These are phyloP conservation scores for Rugonectria rugulosa DNA, from an alignment of 2,329 filamentous ascomycete genomes.

Conservation along the genomic window DNA sequence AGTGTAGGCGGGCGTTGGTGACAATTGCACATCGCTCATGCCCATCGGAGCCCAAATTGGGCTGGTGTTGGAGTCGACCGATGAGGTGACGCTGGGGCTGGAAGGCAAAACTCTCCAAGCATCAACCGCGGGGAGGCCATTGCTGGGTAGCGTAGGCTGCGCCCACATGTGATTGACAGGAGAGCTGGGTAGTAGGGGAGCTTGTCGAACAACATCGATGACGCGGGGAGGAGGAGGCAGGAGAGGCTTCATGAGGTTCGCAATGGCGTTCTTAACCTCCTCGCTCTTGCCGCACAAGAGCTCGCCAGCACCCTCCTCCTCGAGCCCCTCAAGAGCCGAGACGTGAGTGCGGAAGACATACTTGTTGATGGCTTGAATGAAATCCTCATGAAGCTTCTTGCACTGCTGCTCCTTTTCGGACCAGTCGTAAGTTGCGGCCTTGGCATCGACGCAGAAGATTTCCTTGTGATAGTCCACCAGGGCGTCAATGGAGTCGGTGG, in stretches of 20 bases:
- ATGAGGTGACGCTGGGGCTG: conserved; percentile 80
- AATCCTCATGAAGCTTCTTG: conserved; percentile 97
- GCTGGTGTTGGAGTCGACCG: conserved; percentile 72
- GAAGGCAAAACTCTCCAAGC: conserved; percentile 92
- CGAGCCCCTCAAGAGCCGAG: conserved; percentile 89
- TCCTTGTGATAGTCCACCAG: conserved; percentile 97
- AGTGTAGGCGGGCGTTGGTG: conserved; percentile 81
- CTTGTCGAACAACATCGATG: conserved; percentile 87
- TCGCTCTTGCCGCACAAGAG: conserved; percentile 90
- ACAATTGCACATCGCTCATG: conserved; percentile 77
- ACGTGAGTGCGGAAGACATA: conserved; percentile 94
- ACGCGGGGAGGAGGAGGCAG: conserved; percentile 87
- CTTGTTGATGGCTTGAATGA: conserved; percentile 95
- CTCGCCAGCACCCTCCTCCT: conserved; percentile 96
- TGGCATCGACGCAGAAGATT: conserved; percentile 88
- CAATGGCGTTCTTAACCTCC: conserved; percentile 88
- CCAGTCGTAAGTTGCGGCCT: conserved; percentile 92
- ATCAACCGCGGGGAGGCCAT: conserved; percentile 72
- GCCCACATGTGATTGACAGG: conserved; percentile 83
- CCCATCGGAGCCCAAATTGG: conserved; percentile 82
- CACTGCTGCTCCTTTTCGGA: conserved; percentile 94
- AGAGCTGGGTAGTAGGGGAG: conserved; percentile 85
- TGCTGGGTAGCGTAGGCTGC: conserved; percentile 69
- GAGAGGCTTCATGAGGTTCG: conserved; percentile 85
- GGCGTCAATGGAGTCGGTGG: conserved; percentile 89